Base-by-base conservation (phyloP, 2,329 filamentous ascomycete species). In the Eutypella sp. region DNA sequence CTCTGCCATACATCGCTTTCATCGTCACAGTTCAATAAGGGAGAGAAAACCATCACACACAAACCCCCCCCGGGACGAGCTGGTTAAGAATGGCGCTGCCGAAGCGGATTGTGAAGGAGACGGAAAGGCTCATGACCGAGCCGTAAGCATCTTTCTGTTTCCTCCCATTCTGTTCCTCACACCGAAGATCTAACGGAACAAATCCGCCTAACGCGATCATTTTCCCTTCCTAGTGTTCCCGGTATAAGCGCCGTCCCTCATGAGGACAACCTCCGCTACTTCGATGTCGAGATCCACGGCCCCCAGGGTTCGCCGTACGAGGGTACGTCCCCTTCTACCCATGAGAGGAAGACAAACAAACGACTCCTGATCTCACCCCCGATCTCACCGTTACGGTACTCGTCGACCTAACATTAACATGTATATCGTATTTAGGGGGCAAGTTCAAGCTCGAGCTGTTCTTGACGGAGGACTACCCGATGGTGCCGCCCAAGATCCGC, bases 81-180 rank as follows among this genome's bases (percentile, higher is more conserved):
- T 29, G 29, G 11, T 25, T 16, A 42, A 57, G 55, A 49, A 82
- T 82, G 88, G 84, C 89, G 53, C 76, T 99, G 55, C 92, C 93
- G 25, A 99, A 99, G 78, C 81, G 93, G 65, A 99, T 99, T 63
- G 81, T 97, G 64, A 99, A 99, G 73, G 95, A 99, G 80, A 99
- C 93, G 18, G 92, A 99, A 73, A 85, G 93, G 63, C 80, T 99
- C 57, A 91, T 95, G 82, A 88, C 89, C 53, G 93, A 99, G 71
- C 93, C 93, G 89, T 96, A 79, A 69, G 88, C 44, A 41, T 55
- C 49, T 41, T 45, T 10, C 13, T 22, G n/a, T 31, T 7, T 13
- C 5, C 25, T 24, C 40, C 27, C 24, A 18, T 16, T 25, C 15
- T n/a, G 31, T 25, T 7, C 13, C 25, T 34, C 15, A 9, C 37